phyloP scores from a whole-genome alignment of 208 protist species.

The Leishmania tropica region DNA sequence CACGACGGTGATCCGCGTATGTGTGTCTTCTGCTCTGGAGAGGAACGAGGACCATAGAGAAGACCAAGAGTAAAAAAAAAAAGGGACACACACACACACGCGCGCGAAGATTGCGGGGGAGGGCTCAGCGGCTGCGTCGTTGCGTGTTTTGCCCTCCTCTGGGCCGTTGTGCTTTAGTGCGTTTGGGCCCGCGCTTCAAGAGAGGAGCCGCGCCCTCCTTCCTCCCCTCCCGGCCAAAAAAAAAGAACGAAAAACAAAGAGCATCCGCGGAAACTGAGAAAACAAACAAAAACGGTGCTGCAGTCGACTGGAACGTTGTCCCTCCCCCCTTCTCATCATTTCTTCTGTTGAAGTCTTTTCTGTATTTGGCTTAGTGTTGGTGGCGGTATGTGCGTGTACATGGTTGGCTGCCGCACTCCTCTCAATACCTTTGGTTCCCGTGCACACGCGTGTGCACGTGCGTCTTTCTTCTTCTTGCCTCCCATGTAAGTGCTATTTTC shows the following conservation, averaged over 20 bases:
- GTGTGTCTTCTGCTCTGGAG: background rate
- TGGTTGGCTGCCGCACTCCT: background rate
- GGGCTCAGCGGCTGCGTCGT: background rate
- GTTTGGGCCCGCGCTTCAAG: background rate
- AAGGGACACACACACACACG: background rate
- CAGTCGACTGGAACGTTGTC: background rate
- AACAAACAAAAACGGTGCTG: background rate
- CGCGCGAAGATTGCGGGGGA: background rate
- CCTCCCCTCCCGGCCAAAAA: background rate
- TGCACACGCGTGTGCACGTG: slow-evolving; percentile 4
- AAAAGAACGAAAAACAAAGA: background rate
- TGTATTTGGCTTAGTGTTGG: background rate
- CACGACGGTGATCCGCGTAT: background rate
- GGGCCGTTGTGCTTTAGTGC: background rate
- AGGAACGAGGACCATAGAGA: background rate
- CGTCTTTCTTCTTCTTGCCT: background rate
- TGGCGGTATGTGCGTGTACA: background rate
- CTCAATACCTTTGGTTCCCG: background rate
- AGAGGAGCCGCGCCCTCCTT: background rate
- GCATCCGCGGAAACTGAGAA: background rate
- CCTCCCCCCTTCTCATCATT: background rate
- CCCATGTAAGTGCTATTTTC: background rate
- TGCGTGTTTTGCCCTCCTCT: background rate
- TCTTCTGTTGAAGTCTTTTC: slow-evolving; percentile 7
- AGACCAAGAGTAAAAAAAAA: background rate